Base-by-base conservation (phyloP, 768 basidiomycete species). In the Sutorius australiensis region DNA sequence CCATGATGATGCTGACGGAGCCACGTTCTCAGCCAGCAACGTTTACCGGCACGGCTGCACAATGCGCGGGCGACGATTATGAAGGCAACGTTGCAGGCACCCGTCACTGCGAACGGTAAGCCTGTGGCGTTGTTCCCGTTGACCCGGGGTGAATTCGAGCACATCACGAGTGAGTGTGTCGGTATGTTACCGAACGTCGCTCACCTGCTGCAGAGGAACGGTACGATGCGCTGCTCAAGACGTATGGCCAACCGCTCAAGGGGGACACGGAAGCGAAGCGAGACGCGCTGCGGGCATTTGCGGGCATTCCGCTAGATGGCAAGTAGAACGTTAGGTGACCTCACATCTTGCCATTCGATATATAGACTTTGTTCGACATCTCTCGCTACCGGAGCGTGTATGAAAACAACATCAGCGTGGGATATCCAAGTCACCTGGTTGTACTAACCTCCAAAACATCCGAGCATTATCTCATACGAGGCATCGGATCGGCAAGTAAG, bases 91-190 rank as follows among this genome's bases (percentile, higher is more conserved):
- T 64, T 76, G 45, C 64, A 61, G 52, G 55, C 72, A 19, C 71
- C 66, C 0, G 46, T 64, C 0, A 65, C 57, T 48, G 58, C 62
- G 30, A 69, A 65, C 31, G 72, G 75, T 14, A 75, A 75, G 59
- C 59, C 67, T 0, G 72, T 65, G 24, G 39, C 56, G 9, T 68
- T 72, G 46, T 74, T 74, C 63, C 75, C 75, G 10, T 41, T 37
- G 5, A 68, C 72, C 1, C 69, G 72, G 46, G 75, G 75, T 49
- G 75, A 76, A 55, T 76, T 75, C 47, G 75, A 76, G 56, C 74
- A 75, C 56, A 66, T 76, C n/a, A 76, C 74, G 16, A 76, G 75
- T 76, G 30, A 2, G 34, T 34, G 6, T 16, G 24, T 24, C 24
- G 24, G 4, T 24, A 24, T 24, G 24, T 4, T 24, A 24, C 24